These are phyloP conservation scores for Dothideomycetes sp. DNA, from an alignment of 2,329 filamentous ascomycete genomes.

Conservation along the genomic window DNA sequence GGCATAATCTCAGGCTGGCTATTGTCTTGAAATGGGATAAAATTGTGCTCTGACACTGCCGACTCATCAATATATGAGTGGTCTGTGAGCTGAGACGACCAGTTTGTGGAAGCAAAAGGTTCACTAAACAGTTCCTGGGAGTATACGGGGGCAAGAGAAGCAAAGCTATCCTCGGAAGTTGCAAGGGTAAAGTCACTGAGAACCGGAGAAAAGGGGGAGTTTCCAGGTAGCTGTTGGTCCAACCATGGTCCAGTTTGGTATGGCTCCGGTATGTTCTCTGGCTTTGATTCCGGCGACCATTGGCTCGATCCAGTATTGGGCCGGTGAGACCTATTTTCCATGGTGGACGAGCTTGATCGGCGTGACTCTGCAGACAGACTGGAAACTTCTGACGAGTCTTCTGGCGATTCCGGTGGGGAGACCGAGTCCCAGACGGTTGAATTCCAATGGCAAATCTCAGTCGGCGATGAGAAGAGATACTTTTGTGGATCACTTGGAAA, in stretches of 20 bases:
- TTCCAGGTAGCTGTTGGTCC: constrained; percentile 2
- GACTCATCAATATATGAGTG: constrained; percentile 4
- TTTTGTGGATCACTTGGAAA: constrained; percentile 7
- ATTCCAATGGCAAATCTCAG: constrained; percentile 11
- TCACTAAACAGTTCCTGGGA: constrained; percentile 5
- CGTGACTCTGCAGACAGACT: constrained; percentile 8
- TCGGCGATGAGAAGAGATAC: constrained; percentile 8
- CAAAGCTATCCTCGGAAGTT: constrained; percentile 4
- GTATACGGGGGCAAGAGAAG: neutral
- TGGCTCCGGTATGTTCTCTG: constrained; percentile 20
- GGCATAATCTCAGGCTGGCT: neutral
- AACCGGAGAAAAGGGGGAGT: constrained; percentile 5
- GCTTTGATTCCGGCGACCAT: constrained; percentile 20
- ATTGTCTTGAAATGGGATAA: constrained; percentile 4
- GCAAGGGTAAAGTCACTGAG: constrained; percentile 7
- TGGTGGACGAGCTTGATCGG: constrained; percentile 25
- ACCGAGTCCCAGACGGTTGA: constrained; percentile 8
- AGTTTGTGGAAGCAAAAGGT: neutral
- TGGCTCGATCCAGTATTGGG: constrained; percentile 3
- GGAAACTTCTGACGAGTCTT: constrained; percentile 4
- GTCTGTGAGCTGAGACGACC: neutral
- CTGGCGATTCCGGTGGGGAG: constrained; percentile 9
- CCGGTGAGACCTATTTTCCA: constrained; percentile 28
- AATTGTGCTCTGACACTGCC: neutral
- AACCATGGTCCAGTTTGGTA: constrained; percentile 10